These are phyloP conservation scores for Ascochyta rabiei DNA, from an alignment of 2,329 filamentous ascomycete genomes.

Conservation along the genomic window DNA sequence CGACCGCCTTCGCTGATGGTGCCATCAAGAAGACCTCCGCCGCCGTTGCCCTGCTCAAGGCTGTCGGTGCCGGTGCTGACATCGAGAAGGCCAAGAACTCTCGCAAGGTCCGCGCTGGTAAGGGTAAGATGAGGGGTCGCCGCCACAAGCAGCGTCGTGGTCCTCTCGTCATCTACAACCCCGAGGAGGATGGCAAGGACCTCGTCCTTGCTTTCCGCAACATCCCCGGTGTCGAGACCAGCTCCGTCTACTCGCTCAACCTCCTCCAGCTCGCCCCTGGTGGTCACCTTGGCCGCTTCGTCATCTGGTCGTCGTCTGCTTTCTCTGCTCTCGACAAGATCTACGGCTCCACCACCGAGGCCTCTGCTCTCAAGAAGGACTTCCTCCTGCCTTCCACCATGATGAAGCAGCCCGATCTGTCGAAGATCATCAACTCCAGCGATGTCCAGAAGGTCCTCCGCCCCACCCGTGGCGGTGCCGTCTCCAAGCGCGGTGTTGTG, in stretches of 20 bases:
- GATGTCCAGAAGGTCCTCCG: constrained; percentile 97
- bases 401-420: constrained; percentile 92
- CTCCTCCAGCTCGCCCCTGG: constrained; percentile 98
- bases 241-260: constrained; percentile 91
- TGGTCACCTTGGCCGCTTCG: constrained; percentile 98
- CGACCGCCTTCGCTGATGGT: constrained; percentile 80
- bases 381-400: constrained; percentile 94
- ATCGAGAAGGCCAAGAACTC: constrained; percentile 95
- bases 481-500: constrained; percentile 86
- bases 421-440: constrained; percentile 98
- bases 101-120: constrained; percentile 96
- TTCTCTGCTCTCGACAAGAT: constrained; percentile 96
- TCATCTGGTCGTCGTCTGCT: constrained; percentile 97
- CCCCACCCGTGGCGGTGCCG: constrained; percentile 85
- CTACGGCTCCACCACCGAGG: constrained; percentile 90
- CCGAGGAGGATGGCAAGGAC: constrained; percentile 92
- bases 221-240: constrained; percentile 97
- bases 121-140: constrained; percentile 97
- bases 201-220: constrained; percentile 96
- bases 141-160: constrained; percentile 97
- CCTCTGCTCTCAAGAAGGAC: constrained; percentile 96
- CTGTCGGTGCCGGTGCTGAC: constrained; percentile 87
- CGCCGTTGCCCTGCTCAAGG: constrained; percentile 85
- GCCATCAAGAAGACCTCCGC: constrained; percentile 86
- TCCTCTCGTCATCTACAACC: constrained; percentile 96